Conservation (phyloP, 176 grass and related monocot genomes). For the Eremochloa ophiuroides region DNA sequence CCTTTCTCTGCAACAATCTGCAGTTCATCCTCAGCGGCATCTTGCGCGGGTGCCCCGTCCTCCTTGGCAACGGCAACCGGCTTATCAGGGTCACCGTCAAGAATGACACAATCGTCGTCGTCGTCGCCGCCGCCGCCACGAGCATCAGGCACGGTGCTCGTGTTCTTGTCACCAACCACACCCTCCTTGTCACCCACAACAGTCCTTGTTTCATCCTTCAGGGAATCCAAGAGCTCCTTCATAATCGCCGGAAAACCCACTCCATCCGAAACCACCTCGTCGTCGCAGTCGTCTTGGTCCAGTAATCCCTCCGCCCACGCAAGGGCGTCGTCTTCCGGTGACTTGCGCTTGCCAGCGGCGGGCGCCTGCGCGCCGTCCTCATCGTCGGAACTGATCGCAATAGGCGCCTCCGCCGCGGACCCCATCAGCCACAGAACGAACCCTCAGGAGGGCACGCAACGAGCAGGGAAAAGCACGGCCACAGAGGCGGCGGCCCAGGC, state of each 20-base stretch:
- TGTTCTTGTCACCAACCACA: conserved; percentile 2
- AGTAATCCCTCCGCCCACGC: conserved; percentile 22
- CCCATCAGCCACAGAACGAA: conserved; percentile 28
- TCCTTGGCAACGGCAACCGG: conserved; percentile 6
- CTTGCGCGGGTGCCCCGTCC: conserved; percentile 3
- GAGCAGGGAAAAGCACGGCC: background rate
- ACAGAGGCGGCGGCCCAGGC: background rate
- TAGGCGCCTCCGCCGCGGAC: conserved; percentile 22
- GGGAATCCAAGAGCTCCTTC: conserved; percentile 18
- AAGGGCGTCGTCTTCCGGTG: background rate
- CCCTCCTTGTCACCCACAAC: background rate
- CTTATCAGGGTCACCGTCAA: conserved; percentile 58
- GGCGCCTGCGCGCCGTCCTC: conserved; percentile 40
- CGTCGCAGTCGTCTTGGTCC: background rate
- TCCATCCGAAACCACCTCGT: background rate
- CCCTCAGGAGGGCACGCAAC: background rate
- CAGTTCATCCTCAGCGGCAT: conserved; percentile 53
- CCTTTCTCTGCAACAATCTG: conserved; percentile 76
- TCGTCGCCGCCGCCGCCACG: background rate
- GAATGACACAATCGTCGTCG: conserved; percentile 57
- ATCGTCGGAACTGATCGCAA: conserved; percentile 80
- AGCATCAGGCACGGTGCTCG: background rate
- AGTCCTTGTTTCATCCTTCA: background rate
- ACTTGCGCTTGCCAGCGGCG: background rate
- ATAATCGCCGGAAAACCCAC: conserved; percentile 21